Conservation (phyloP, 2,329 filamentous ascomycete species). For the Pseudogymnoascus sp. region DNA sequence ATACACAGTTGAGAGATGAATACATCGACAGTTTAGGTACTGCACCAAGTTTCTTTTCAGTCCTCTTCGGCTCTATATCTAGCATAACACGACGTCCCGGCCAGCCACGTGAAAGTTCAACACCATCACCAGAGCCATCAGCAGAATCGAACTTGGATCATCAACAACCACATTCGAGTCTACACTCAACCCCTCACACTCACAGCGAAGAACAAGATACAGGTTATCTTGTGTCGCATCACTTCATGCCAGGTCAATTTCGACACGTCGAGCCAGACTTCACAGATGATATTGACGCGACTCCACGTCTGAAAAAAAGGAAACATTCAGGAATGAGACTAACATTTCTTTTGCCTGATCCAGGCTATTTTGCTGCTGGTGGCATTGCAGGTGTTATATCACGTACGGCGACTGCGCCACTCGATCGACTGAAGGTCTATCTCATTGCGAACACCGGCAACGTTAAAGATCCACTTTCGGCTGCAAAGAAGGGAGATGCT, state of each 20-base stretch:
- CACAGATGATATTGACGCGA: constrained; percentile 12
- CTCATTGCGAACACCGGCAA: constrained; percentile 81
- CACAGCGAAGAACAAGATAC: background rate
- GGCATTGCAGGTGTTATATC: constrained; percentile 91
- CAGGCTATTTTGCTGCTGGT: constrained; percentile 97
- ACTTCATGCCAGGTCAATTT: background rate
- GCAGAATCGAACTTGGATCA: constrained; percentile 2
- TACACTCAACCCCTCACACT: background rate
- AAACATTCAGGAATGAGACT: constrained; percentile 15
- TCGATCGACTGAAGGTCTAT: constrained; percentile 96
- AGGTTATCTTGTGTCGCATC: background rate
- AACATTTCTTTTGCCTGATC: constrained; percentile 55
- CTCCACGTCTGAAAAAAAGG: constrained; percentile 15
- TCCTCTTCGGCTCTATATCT: constrained; percentile 70
- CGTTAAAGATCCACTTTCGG: constrained; percentile 51
- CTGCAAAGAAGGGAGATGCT: constrained; percentile 63
- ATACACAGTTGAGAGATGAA: constrained; percentile 86
- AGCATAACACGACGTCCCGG: constrained; percentile 47
- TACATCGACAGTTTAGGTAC: constrained; percentile 92
- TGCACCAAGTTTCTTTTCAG: constrained; percentile 57
- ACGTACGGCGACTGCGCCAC: constrained; percentile 86
- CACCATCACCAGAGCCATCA: constrained; percentile 5
- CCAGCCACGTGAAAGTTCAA: constrained; percentile 18
- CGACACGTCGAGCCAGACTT: constrained; percentile 9
- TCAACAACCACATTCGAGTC: constrained; percentile 2